These are phyloP conservation scores for Extremus antarcticus DNA, from an alignment of 495 filamentous ascomycete genomes.

Conservation along the genomic window DNA sequence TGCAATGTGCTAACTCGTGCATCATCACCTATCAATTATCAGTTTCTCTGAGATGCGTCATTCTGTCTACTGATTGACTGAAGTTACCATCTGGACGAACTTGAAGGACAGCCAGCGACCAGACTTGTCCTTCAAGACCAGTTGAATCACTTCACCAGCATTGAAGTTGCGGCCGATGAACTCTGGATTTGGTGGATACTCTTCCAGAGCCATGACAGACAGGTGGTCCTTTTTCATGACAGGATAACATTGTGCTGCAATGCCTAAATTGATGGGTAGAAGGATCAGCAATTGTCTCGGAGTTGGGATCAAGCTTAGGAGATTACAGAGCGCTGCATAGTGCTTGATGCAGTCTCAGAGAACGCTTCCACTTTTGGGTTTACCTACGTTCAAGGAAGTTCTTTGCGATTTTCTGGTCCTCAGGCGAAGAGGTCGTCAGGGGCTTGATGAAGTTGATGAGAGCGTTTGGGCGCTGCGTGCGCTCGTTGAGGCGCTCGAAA, in stretches of 20 bases:
- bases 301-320: too few species aligned
- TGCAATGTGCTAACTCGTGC: conserved; percentile 65
- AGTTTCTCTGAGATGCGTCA: too few species aligned
- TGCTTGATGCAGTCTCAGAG: too few species aligned
- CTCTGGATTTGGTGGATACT: conserved; percentile 61
- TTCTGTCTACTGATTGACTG: too few species aligned
- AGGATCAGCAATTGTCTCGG: too few species aligned
- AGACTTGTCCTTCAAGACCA: conserved; percentile 53
- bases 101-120: conserved; percentile 63
- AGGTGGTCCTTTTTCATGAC: conserved; percentile 62
- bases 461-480: conserved; percentile 52
- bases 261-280: too few species aligned
- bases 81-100: conserved; percentile 66
- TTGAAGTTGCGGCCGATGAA: conserved; percentile 77
- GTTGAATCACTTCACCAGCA: conserved; percentile 69
- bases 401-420: conserved; percentile 45
- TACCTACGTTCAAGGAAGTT: conserved; percentile 64
- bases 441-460: conserved; percentile 70
- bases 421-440: conserved; percentile 39
- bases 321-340: too few species aligned
- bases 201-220: conserved; percentile 61
- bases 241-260: conserved; percentile 66
- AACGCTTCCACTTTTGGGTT: too few species aligned
- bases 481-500: conserved; percentile 57
- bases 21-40: conserved; percentile 62